Conservation (phyloP, 768 basidiomycete genomes). For the Tricholoma saponaceum region DNA sequence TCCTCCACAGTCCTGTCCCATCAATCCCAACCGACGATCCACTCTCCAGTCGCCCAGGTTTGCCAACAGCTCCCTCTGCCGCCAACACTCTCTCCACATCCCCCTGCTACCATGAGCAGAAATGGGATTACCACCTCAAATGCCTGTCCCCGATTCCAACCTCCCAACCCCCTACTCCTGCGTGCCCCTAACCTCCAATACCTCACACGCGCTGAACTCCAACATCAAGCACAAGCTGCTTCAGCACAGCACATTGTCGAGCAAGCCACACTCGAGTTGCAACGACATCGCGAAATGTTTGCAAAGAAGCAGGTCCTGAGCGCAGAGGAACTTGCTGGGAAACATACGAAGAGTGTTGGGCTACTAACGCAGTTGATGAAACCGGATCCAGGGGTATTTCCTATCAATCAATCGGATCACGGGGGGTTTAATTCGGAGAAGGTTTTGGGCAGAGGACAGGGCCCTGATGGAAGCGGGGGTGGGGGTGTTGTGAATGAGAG, state of each 20-base stretch:
- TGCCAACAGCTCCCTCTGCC: slow-evolving; percentile 1
- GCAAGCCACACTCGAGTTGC: slow-evolving; percentile 58
- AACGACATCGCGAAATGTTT: slow-evolving; percentile 67
- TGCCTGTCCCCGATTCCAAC: slow-evolving; percentile 1
- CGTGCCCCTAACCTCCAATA: slow-evolving; percentile 6
- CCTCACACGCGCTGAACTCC: not conserved
- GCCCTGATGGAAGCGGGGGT: no score
- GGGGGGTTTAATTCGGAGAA: slow-evolving; percentile 47
- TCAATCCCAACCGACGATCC: slow-evolving; percentile 6
- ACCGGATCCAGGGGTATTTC: slow-evolving; percentile 61
- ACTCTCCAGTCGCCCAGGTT: not conserved
- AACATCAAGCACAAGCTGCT: slow-evolving; percentile 13
- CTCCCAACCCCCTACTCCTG: not conserved
- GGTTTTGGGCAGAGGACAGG: slow-evolving; percentile 26
- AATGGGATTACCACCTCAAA: no score
- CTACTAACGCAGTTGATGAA: slow-evolving; percentile 68
- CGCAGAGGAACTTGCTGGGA: slow-evolving; percentile 40
- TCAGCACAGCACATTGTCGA: slow-evolving; percentile 26
- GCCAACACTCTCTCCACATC: no score
- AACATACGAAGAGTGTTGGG: slow-evolving; percentile 41
- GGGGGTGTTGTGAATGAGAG: no score
- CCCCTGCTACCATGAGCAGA: no score
- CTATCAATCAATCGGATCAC: slow-evolving; percentile 55
- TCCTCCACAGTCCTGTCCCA: no score
- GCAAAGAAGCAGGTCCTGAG: slow-evolving; percentile 70